Conservation (phyloP, 441 rosid genomes). For the Mallotus japonicus region DNA sequence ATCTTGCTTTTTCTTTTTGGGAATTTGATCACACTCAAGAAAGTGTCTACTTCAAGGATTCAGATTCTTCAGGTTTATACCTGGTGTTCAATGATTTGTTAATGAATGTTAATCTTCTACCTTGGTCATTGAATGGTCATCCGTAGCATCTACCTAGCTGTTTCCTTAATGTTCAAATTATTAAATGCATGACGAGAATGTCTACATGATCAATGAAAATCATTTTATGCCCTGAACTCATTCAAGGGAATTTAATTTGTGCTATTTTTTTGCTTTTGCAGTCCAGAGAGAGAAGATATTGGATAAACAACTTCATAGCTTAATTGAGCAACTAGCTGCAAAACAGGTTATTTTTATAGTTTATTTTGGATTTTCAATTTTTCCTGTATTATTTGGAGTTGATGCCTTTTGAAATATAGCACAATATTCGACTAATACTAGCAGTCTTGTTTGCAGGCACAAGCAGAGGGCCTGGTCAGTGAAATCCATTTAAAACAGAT, state of each 20-base stretch:
- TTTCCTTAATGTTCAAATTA: neutral
- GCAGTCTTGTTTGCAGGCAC: slow-evolving; percentile 45
- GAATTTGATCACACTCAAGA: neutral
- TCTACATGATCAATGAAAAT: neutral
- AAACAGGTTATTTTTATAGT: slow-evolving; percentile 61
- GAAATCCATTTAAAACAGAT: slow-evolving; percentile 70
- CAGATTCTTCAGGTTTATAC: neutral
- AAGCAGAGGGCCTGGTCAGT: slow-evolving; percentile 78
- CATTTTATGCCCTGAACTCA: neutral
- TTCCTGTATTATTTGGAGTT: neutral
- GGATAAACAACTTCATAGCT: slow-evolving; percentile 85
- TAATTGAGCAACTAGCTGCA: slow-evolving; percentile 79
- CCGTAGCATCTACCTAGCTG: neutral
- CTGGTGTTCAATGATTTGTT: neutral
- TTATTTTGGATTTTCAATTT: neutral
- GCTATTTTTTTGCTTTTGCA: slow-evolving; percentile 28
- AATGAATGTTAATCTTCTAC: neutral
- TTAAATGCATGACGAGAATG: neutral
- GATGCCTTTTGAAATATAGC: neutral
- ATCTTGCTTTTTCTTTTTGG: neutral
- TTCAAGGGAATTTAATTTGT: slow-evolving; percentile 2
- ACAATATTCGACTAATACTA: neutral
- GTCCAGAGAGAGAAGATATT: slow-evolving; percentile 88
- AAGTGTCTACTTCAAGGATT: neutral
- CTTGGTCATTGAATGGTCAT: neutral